Conservation (phyloP, 2,329 filamentous ascomycete species). For the Stromatinia cepivora region DNA sequence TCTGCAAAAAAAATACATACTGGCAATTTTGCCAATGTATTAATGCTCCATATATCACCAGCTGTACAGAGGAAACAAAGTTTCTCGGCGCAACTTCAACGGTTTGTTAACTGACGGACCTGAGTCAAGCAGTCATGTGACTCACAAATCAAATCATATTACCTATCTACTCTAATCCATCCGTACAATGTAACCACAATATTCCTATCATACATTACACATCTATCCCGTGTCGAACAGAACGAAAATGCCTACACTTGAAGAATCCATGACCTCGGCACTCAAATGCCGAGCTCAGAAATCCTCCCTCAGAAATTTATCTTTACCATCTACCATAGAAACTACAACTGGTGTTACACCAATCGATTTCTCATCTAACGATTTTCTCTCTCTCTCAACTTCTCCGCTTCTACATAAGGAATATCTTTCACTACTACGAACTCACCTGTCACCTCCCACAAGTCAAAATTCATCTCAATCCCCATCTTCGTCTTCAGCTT, state of each 20-base stretch:
- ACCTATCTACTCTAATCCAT: neutral
- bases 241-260: conserved; percentile 16
- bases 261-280: conserved; percentile 15
- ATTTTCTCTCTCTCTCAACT: conserved; percentile 36
- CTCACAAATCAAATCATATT: conserved; percentile 8
- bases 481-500: neutral
- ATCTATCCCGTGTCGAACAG: neutral
- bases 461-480: too few relatives aligned
- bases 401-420: conserved; percentile 27
- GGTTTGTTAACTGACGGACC: neutral
- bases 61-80: neutral
- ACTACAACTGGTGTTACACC: conserved; percentile 43
- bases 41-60: neutral
- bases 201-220: neutral
- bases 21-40: neutral
- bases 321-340: conserved; percentile 9
- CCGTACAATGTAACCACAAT: neutral
- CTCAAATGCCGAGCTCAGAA: conserved; percentile 20
- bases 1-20: neutral
- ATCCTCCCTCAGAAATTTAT: conserved; percentile 15
- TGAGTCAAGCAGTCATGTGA: neutral
- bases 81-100: conserved; percentile 10
- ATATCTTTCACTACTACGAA: conserved; percentile 29
- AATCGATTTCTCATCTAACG: conserved; percentile 45
- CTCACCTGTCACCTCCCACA: neutral